Conservation (phyloP, 495 filamentous ascomycete genomes). For the Penicillium alfredii region DNA sequence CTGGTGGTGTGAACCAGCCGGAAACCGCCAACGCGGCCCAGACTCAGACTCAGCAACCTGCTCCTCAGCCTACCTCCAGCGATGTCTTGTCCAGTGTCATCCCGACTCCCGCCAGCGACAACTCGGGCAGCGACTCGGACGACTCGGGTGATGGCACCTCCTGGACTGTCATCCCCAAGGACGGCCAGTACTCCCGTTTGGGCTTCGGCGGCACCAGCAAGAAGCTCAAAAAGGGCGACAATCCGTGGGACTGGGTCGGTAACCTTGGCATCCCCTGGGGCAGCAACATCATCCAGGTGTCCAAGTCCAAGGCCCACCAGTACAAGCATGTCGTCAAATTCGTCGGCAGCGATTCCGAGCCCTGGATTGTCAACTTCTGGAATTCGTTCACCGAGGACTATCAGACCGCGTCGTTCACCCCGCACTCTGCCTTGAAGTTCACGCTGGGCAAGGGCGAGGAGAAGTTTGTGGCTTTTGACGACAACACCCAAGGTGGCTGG, state of each 20-base stretch:
- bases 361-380: constrained; percentile 47
- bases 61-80: constrained; percentile 9
- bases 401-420: constrained; percentile 36
- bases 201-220: constrained; percentile 29
- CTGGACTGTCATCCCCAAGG: constrained; percentile 23
- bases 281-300: constrained; percentile 47
- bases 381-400: constrained; percentile 41
- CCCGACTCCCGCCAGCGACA: constrained; percentile 11
- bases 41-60: constrained; percentile 13
- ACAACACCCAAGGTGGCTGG: constrained; percentile 39
- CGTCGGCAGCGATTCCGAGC: constrained; percentile 30
- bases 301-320: constrained; percentile 26
- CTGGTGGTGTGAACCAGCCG: constrained; percentile 36
- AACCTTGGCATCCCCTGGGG: constrained; percentile 49
- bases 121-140: constrained; percentile 15
- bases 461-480: constrained; percentile 44
- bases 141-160: constrained; percentile 10
- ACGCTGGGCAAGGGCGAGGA: constrained; percentile 32
- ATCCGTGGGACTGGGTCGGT: constrained; percentile 28
- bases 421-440: constrained; percentile 37
- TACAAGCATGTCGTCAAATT: constrained; percentile 45
- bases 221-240: constrained; percentile 14
- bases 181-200: constrained; percentile 18
- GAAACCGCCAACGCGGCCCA: too few species aligned
- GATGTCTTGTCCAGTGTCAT: constrained; percentile 16